Evolutionary conservation across 805 yeast genomes (phyloP), one percentile per base, ranked within the genome.

Genomic region (Candida hungchunana): DNA sequence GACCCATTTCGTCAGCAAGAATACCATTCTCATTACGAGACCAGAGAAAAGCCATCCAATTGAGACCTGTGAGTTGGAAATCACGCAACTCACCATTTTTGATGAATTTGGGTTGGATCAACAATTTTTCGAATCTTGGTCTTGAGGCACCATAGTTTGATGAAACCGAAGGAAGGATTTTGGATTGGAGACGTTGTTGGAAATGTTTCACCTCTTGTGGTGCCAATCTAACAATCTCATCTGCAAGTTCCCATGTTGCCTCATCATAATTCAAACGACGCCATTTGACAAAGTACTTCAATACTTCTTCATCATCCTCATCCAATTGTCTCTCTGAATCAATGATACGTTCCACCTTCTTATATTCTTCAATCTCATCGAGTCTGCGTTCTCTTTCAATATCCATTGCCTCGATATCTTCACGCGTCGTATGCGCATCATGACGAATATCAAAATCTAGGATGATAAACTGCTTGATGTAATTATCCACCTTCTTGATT

Each of bases 1-100:
- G 71, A 37, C 98, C 98, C 98, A 93, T 93, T 61, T 93, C 98
- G 66, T 93, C 98, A 5, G 98, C 98, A 27, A 93, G 66, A 33
- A 93, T 93, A 37, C 98, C 97, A 60, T 93, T 93, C 64, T 93
- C 97, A 60, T 90, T 86, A 53, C 97, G 76, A 4, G 96, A 86
- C 98, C 98, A 93, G 43, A 93, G 66, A 58, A 90, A 93, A 0
- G 98, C 98, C 98, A 93, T 93, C 99, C 99, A 93, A 62, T 93
- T 93, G 44, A 93, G 73, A 38, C 99, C 99, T 0, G 98, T 93
- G 59, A 93, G 72, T 67, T 93, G 99, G 74, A 93, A 93, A 64
- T 93, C 98, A 59, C 98, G 77, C 46, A 93, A 71, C 58, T 83
- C 93, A 33, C 97, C 96, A 53, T 82, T 80, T 57, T 88, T 88